Conservation (phyloP, 2,329 filamentous ascomycete genomes). For the Chaetomiaceae sp. region DNA sequence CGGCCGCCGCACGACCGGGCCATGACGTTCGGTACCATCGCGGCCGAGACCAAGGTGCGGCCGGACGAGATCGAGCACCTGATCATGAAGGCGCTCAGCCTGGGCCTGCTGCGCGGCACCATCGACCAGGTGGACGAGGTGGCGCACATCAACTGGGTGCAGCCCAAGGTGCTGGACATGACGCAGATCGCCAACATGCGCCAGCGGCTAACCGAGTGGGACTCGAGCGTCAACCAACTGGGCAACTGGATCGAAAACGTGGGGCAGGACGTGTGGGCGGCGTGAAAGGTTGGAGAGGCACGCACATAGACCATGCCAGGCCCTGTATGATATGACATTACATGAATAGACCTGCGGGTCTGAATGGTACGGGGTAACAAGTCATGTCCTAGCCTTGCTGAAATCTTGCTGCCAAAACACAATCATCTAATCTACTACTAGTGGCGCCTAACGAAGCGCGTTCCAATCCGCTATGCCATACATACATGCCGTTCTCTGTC, state of each 20-base stretch:
- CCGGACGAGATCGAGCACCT: slow-evolving; percentile 93
- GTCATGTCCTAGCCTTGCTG: too few relatives aligned
- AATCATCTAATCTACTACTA: too few relatives aligned
- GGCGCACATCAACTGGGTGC: slow-evolving; percentile 96
- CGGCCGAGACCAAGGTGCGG: slow-evolving; percentile 85
- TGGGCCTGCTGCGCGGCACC: slow-evolving; percentile 82
- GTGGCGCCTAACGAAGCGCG: too few relatives aligned
- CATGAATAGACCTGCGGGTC: slow-evolving; percentile 14
- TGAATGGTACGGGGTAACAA: too few relatives aligned
- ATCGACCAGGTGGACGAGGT: slow-evolving; percentile 96
- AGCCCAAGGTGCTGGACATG: slow-evolving; percentile 96
- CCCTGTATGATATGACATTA: slow-evolving; percentile 17
- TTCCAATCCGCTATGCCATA: too few relatives aligned
- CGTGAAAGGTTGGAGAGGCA: slow-evolving; percentile 9
- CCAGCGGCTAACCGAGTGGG: slow-evolving; percentile 84
- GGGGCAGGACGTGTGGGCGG: slow-evolving; percentile 91
- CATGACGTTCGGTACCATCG: slow-evolving; percentile 86
- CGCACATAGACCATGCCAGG: neutral
- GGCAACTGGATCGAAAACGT: slow-evolving; percentile 95
- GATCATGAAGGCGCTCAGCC: slow-evolving; percentile 97
- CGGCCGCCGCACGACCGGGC: slow-evolving; percentile 91
- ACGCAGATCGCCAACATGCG: slow-evolving; percentile 93
- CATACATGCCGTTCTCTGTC: too few relatives aligned
- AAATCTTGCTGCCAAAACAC: too few relatives aligned
- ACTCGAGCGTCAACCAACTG: slow-evolving; percentile 89